These are phyloP conservation scores for Pythium graminicola DNA, from an alignment of 352 stramenopile genomes.

Conservation along the genomic window DNA sequence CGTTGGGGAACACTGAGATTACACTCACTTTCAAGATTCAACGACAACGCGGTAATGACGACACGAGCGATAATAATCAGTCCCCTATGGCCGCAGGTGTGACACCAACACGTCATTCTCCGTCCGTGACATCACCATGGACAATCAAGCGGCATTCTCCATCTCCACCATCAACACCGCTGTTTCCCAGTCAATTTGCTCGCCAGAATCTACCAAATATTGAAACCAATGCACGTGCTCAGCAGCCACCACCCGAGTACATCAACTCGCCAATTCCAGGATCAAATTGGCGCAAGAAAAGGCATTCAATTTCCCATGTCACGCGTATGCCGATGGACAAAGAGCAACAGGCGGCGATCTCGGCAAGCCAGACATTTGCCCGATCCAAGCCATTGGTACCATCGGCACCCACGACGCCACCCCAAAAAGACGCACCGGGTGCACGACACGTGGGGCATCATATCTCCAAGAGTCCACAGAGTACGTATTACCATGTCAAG, in stretches of 20 bases:
- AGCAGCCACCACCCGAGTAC: slow-evolving; percentile 35
- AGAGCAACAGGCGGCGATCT: slow-evolving; percentile 11
- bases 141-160: background rate
- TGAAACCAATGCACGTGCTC: slow-evolving; percentile 12
- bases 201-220: slow-evolving; percentile 12
- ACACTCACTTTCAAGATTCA: slow-evolving; percentile 1
- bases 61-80: slow-evolving; percentile 9
- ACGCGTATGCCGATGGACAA: slow-evolving; percentile 14
- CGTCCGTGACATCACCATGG: background rate
- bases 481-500: slow-evolving; percentile 20
- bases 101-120: too few species aligned
- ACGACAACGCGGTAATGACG: slow-evolving; percentile 11
- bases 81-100: background rate
- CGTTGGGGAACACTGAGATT: slow-evolving; percentile 52
- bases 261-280: slow-evolving; percentile 47
- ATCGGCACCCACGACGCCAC: slow-evolving; percentile 20
- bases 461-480: slow-evolving; percentile 22
- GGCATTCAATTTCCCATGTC: slow-evolving; percentile 45
- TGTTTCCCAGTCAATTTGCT: slow-evolving; percentile 4
- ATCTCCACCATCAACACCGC: background rate
- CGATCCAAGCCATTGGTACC: slow-evolving; percentile 20
- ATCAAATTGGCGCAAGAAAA: slow-evolving; percentile 37
- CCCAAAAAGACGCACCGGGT: slow-evolving; percentile 14
- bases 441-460: slow-evolving; percentile 7
- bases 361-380: slow-evolving; percentile 17